These are phyloP conservation scores for Rhizomucor miehei DNA, from an alignment of 371 early-diverging fungal species.

Conservation along the genomic window DNA sequence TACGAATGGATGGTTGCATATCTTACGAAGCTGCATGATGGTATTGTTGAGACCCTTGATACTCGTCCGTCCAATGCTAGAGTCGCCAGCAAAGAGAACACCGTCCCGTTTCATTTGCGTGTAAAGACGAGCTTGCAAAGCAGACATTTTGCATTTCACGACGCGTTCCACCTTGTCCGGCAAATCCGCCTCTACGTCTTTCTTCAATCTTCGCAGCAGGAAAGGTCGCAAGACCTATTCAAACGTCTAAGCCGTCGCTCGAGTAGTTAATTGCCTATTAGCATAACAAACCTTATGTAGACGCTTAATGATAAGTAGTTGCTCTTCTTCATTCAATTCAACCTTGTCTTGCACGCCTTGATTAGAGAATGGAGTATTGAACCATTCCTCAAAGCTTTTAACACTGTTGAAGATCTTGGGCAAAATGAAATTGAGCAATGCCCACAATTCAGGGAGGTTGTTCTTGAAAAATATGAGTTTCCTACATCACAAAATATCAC, in stretches of 20 bases:
- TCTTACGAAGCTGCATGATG: slow-evolving; percentile 99
- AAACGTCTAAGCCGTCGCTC: background rate
- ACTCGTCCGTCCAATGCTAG: slow-evolving; percentile 38
- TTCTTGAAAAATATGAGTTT: slow-evolving; percentile 55
- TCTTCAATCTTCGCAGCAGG: slow-evolving; percentile 96
- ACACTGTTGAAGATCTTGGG: slow-evolving; percentile 96
- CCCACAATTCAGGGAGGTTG: slow-evolving; percentile 99
- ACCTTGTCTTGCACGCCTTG: slow-evolving; percentile 85
- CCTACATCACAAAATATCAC: background rate
- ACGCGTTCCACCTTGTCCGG: slow-evolving; percentile 99
- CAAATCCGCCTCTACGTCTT: slow-evolving; percentile 98
- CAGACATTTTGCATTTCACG: slow-evolving; percentile 89
- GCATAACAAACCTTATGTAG: slow-evolving; percentile 75
- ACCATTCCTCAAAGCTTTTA: slow-evolving; percentile 98
- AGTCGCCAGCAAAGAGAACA: slow-evolving; percentile 51
- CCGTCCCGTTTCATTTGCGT: slow-evolving; percentile 77
- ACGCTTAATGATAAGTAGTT: slow-evolving; percentile 93
- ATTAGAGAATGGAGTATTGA: slow-evolving; percentile 93
- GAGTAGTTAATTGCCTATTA: background rate
- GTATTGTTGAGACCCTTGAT: slow-evolving; percentile 93
- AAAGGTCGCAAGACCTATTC: slow-evolving; percentile 90
- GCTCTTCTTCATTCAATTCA: slow-evolving; percentile 96
- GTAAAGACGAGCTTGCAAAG: slow-evolving; percentile 78
- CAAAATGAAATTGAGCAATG: slow-evolving; percentile 96
- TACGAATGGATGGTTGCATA: slow-evolving; percentile 99